Base-by-base conservation (phyloP, 495 filamentous ascomycete species). In the Daldinia concentrica region DNA sequence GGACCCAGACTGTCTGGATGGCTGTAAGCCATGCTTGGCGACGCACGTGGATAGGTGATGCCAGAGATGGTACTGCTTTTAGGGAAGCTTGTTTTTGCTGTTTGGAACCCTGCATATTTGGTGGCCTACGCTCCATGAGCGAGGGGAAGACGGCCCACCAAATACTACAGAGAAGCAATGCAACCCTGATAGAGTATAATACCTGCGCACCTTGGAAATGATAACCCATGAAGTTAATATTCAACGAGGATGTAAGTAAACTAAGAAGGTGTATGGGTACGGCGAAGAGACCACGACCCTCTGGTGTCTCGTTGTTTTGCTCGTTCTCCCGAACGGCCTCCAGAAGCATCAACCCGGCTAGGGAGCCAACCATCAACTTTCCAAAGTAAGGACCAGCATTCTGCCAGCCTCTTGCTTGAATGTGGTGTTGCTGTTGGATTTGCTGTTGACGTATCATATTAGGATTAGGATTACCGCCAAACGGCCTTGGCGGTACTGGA, bases 1-100 rank as follows among this genome's bases (percentile, higher is more conserved):
- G 95, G n/a, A 98, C 91, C 84, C 94, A 96, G 14, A 97, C 93
- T 22, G 92, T 93, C 80, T 98, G 95, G 66, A 98, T 90, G 4
- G 95, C 94, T 2, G 95, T 98, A 56, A 97, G 88, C 94, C 95
- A 98, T 30, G 95, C 95, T 75, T 93, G 92, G 66, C 90, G 87
- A 57, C 94, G 90, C 58, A 96, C 92, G 68, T 95, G 91, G 57
- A 95, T 90, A 6, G 95, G 89, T 2, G 93, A 94, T 14, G 92
- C 90, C 14, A 92, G 83, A 3, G 92, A 92, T 1, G 90, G 91
- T 58, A 83, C 88, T 36, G 84, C 86, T 69, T 79, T 79, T 55
- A 84, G 79, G 48, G 76, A 82, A 26, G 82, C 72, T 50, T 72
- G 58, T 24, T 58, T 66, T 30, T 73, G 72, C 56, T 79, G 73